Conservation (phyloP, 352 stramenopile species). For the Phytophthora sp. region DNA sequence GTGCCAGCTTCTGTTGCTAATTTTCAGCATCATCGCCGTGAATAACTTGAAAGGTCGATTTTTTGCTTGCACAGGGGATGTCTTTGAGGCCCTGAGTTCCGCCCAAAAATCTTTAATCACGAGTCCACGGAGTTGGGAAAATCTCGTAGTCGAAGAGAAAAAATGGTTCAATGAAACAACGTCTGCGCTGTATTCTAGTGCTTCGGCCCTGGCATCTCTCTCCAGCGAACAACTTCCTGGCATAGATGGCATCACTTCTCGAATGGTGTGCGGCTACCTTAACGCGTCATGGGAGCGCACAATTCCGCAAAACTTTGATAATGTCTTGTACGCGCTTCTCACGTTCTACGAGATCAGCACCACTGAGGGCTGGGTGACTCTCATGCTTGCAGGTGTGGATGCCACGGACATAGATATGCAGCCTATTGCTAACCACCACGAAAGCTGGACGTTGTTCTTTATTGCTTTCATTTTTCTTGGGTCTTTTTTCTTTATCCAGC, state of each 20-base stretch:
- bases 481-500: constrained; percentile 91
- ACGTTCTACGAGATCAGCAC: constrained; percentile 92
- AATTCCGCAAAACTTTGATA: constrained; percentile 82
- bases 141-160: constrained; percentile 45
- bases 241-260: constrained; percentile 44
- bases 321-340: constrained; percentile 59
- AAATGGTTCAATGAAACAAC: constrained; percentile 43
- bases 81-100: constrained; percentile 48
- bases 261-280: constrained; percentile 46
- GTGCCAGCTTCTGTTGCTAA: constrained; percentile 83
- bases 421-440: constrained; percentile 72
- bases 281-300: constrained; percentile 48
- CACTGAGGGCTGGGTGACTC: constrained; percentile 87
- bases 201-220: background rate
- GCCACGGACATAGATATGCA: constrained; percentile 89
- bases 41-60: constrained; percentile 93
- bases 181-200: constrained; percentile 11
- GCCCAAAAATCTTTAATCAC: constrained; percentile 48
- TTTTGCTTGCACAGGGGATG: constrained; percentile 53
- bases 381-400: constrained; percentile 90
- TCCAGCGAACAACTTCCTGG: constrained; percentile 1
- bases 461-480: constrained; percentile 89
- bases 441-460: constrained; percentile 84
- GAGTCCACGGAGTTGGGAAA: constrained; percentile 50
- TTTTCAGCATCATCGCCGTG: constrained; percentile 93